Evolutionary conservation across 2,329 filamentous ascomycete genomes (phyloP).

Genomic region (Apiospora rasikravindrae): DNA sequence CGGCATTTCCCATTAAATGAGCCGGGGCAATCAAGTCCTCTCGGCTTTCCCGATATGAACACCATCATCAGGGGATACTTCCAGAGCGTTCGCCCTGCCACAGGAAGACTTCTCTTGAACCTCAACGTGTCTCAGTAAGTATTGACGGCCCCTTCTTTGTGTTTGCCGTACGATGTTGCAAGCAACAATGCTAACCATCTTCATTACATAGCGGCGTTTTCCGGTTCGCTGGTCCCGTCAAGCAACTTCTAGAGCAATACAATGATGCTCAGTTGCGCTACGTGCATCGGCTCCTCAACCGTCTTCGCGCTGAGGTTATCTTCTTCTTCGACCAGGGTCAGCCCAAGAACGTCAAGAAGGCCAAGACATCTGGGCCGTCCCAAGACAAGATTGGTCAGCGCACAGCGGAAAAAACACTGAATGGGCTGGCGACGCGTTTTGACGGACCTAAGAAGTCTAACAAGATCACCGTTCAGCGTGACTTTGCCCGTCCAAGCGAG

Average conservation of each 20-base stretch:
- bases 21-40: conserved; percentile 31
- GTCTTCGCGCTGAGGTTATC: conserved; percentile 28
- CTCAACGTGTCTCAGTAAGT: conserved; percentile 60
- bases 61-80: conserved; percentile 59
- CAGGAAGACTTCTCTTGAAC: conserved; percentile 60
- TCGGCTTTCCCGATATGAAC: conserved; percentile 41
- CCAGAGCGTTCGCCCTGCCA: conserved; percentile 58
- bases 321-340: conserved; percentile 27
- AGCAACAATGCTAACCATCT: background rate
- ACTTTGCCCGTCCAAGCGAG: conserved; percentile 32
- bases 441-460: conserved; percentile 39
- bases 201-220: conserved; percentile 40
- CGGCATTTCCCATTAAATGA: conserved; percentile 54
- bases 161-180: background rate
- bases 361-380: conserved; percentile 16
- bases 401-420: conserved; percentile 30
- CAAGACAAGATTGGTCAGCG: conserved; percentile 21
- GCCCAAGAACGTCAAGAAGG: conserved; percentile 29
- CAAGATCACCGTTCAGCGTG: conserved; percentile 26
- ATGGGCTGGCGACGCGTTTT: conserved; percentile 36
- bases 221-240: conserved; percentile 44
- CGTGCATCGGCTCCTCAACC: conserved; percentile 28
- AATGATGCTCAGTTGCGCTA: background rate
- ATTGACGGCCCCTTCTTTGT: background rate
- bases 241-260: conserved; percentile 39